Percentiles rank a stretch among this genome's conserved stretches.
These are phyloP conservation scores for Sarocladium oryzae DNA, from an alignment of 2,329 filamentous ascomycete genomes.

Conservation along the genomic window DNA sequence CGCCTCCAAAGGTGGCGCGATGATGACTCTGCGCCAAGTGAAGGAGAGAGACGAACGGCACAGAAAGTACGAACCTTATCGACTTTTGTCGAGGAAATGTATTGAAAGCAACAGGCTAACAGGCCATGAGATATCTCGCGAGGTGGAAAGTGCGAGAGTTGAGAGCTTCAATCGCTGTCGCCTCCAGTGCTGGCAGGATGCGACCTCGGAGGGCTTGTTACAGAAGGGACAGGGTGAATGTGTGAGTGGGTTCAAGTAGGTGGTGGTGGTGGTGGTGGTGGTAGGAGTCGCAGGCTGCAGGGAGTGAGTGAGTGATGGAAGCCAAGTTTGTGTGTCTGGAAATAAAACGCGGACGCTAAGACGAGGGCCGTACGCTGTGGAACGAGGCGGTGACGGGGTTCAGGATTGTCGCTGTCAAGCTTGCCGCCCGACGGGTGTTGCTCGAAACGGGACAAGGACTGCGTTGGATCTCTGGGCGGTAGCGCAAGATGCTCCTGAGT, in stretches of 20 bases:
- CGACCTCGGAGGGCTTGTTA: constrained; percentile 8
- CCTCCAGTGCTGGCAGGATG: not conserved
- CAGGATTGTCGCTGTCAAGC: not conserved
- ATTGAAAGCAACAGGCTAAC: not conserved
- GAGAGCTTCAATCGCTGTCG: not conserved
- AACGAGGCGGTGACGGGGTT: not conserved
- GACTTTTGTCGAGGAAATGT: not conserved
- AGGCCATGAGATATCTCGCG: not conserved
- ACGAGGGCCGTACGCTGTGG: constrained; percentile 2
- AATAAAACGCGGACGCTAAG: constrained; percentile 9
- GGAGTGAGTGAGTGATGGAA: no score
- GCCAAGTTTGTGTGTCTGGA: constrained; percentile 4
- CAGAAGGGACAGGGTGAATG: not conserved
- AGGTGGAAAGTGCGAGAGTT: not conserved
- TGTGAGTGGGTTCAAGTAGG: constrained; percentile 6
- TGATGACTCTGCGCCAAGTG: not conserved
- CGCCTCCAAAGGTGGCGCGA: not conserved
- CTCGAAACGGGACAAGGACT: constrained; percentile 2
- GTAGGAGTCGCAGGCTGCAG: no score
- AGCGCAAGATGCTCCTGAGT: not conserved
- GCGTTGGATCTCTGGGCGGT: not conserved
- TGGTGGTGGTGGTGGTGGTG: not conserved
- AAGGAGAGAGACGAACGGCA: not conserved
- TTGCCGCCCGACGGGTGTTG: constrained; percentile 2
- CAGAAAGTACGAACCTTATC: not conserved